phyloP scores from a whole-genome alignment of 441 rosid genomes.

The Syzygium syzygioides region DNA sequence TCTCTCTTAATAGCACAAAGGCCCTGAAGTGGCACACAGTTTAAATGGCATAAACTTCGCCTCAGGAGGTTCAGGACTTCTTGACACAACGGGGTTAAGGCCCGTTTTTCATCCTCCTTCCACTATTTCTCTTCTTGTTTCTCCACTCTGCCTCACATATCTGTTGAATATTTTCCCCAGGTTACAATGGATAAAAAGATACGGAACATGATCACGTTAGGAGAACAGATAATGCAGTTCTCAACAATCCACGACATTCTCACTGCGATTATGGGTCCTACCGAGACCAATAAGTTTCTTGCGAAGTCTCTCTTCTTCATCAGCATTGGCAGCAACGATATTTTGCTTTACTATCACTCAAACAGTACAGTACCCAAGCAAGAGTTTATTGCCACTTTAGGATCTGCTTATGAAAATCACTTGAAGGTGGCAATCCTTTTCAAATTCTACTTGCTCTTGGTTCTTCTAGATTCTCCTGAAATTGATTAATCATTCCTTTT shows the following conservation, averaged over 20 bases:
- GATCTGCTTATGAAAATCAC: slow-evolving; percentile 21
- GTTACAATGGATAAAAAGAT: neutral
- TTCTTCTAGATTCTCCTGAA: neutral
- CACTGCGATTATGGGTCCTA: slow-evolving; percentile 12
- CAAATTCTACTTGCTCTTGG: neutral
- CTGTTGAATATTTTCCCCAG: neutral
- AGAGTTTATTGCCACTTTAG: slow-evolving; percentile 27
- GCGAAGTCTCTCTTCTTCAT: slow-evolving; percentile 39
- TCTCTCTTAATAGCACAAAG: slow-evolving; percentile 18
- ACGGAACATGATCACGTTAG: slow-evolving; percentile 22
- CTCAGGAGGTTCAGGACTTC: slow-evolving; percentile 53
- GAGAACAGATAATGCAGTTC: slow-evolving; percentile 35
- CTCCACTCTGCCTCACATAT: neutral
- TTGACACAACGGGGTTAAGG: slow-evolving; percentile 31
- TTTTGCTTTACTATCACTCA: slow-evolving; percentile 26
- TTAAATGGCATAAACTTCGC: slow-evolving; percentile 44
- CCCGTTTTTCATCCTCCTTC: neutral
- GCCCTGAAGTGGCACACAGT: slow-evolving; percentile 12
- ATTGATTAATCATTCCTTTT: neutral
- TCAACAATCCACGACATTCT: slow-evolving; percentile 9
- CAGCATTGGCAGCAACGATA: slow-evolving; percentile 48
- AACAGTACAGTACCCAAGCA: slow-evolving; percentile 12
- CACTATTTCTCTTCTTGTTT: neutral
- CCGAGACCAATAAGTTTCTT: slow-evolving; percentile 13
- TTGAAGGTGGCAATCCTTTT: slow-evolving; percentile 20